These are phyloP conservation scores for Scheffersomyces cryptocercus DNA, from an alignment of 1,139 yeast genomes.

Conservation along the genomic window DNA sequence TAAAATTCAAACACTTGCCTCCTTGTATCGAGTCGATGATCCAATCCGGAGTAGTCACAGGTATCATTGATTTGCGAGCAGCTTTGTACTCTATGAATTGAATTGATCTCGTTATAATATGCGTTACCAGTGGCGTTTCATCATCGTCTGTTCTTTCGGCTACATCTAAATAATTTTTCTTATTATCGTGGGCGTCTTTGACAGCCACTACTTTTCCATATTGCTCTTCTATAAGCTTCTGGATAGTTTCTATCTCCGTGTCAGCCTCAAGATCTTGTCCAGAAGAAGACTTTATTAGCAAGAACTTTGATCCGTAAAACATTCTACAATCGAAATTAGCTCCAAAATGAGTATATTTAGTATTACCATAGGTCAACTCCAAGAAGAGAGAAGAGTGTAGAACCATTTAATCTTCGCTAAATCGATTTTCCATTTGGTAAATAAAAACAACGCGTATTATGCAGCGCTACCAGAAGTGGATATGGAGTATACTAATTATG, in stretches of 20 bases:
- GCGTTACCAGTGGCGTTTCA: constrained; percentile 31
- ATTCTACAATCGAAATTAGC: no score
- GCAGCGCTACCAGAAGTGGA: no score
- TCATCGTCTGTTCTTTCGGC: constrained; percentile 2
- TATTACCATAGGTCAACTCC: no score
- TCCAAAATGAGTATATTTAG: no score
- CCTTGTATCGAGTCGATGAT: constrained; percentile 48
- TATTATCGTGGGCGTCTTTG: constrained; percentile 26
- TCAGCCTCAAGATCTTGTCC: neutral
- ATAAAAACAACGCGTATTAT: no score
- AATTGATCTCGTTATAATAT: constrained; percentile 55
- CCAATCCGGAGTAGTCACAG: constrained; percentile 72
- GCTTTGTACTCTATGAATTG: constrained; percentile 57
- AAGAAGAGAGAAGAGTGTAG: no score
- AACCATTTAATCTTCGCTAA: no score
- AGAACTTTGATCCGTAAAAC: no score
- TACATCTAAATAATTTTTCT: constrained; percentile 23
- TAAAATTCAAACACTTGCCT: constrained; percentile 49
- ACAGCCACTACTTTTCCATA: constrained; percentile 24
- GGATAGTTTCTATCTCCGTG: neutral
- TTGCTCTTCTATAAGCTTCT: constrained; percentile 7
- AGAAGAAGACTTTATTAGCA: no score
- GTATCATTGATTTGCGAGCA: constrained; percentile 58
- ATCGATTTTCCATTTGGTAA: no score
- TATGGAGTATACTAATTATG: no score